Evolutionary conservation across 1,284 basidiomycete genomes (phyloP).

Genomic region (Coniophora puteana): DNA sequence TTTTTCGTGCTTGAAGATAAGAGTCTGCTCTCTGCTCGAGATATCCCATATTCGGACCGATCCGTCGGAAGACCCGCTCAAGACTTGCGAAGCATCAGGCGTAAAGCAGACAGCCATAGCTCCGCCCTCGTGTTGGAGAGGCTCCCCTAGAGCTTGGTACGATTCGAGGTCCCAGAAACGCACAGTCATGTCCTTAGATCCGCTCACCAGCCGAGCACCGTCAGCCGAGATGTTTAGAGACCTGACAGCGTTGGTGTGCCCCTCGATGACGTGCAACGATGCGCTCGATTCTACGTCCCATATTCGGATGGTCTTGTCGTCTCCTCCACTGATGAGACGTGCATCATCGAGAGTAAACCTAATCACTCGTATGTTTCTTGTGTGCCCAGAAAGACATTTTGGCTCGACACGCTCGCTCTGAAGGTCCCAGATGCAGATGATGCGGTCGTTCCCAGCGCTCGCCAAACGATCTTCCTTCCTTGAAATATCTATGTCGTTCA

Average conservation of each 20-base stretch:
- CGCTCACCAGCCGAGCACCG: background rate
- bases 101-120: background rate
- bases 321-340: conserved; percentile 1
- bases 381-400: background rate
- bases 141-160: background rate
- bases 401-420: too few species aligned
- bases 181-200: background rate
- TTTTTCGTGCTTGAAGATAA: too few species aligned
- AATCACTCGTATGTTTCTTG: background rate
- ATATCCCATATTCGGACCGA: background rate
- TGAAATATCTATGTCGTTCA: conserved; percentile 26
- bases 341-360: conserved; percentile 5
- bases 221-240: background rate
- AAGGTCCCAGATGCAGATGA: background rate
- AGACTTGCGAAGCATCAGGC: background rate
- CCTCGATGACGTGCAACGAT: background rate
- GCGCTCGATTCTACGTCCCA: conserved; percentile 4
- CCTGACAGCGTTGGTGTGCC: background rate
- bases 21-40: too few species aligned
- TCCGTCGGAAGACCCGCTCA: background rate
- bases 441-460: conserved; percentile 21
- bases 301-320: conserved; percentile 3
- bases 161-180: background rate
- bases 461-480: conserved; percentile 24
- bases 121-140: background rate